Percentiles rank a stretch among this genome's conserved stretches.
phyloP scores from a whole-genome alignment of 768 basidiomycete genomes.

The Pleurotus sapidus region DNA sequence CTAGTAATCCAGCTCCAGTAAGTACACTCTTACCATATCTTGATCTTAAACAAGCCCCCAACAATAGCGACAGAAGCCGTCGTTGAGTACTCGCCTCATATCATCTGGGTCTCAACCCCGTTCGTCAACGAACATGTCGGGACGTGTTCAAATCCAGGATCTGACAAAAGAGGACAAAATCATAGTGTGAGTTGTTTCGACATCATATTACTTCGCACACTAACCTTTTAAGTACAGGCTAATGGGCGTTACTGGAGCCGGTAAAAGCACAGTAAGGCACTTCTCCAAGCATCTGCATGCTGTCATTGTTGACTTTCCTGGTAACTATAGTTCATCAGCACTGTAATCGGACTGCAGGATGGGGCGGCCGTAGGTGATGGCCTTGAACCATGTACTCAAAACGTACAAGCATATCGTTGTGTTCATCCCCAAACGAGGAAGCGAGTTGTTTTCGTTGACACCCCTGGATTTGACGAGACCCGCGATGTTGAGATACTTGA shows the following conservation, averaged over 20 bases:
- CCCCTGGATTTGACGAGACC: conserved; percentile 2
- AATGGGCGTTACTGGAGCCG: conserved; percentile 21
- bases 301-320: neutral
- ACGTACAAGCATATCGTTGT: conserved; percentile 16
- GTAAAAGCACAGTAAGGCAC: conserved; percentile 20
- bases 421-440: neutral
- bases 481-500: neutral
- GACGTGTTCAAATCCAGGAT: too few relatives aligned
- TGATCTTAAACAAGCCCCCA: neutral
- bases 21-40: neutral
- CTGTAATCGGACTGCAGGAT: conserved; percentile 12
- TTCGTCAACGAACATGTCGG: neutral
- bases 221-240: conserved; percentile 10
- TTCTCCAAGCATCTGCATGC: neutral
- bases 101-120: neutral
- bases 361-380: conserved; percentile 16
- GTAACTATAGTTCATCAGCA: conserved; percentile 21
- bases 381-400: conserved; percentile 19
- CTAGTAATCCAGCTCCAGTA: neutral
- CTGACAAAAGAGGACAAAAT: neutral
- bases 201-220: neutral
- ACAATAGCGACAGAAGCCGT: neutral
- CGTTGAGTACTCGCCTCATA: neutral
- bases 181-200: neutral
- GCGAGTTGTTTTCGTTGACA: conserved; percentile 11